Base-by-base conservation (phyloP, 2,329 filamentous ascomycete species). In the Pseudopithomyces chartarum region DNA sequence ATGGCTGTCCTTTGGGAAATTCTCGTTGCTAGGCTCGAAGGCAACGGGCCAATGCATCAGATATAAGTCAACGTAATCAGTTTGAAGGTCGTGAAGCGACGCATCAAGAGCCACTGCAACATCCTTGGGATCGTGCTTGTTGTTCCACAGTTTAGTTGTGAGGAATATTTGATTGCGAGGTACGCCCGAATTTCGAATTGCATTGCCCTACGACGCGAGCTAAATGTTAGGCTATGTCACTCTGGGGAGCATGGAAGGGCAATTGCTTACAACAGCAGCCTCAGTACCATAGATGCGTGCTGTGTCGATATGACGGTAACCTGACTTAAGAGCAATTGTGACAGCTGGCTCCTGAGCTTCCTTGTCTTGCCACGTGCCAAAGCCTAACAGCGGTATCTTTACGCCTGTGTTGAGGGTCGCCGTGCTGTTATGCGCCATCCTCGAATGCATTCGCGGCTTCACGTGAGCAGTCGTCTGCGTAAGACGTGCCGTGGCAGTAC, bases 51-150 rank as follows among this genome's bases (percentile, higher is more conserved):
- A 73, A 44, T 74, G 69, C 71, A 95, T 87, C 66, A 95, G 83
- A 83, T 88, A 96, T 63, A 96, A 85, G 76, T 96, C 92, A 76
- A 96, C 91, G 83, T 96, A 96, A 73, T 93, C 91, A 60, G 95
- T 66, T 71, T 62, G 88, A 85, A 90, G 90, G 91, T 83, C 93
- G 33, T 87, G 84, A 68, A 95, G 80, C 62, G 87, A 90, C 79
- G 64, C 85, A 81, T 64, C 95, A 78, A 96, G 91, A 69, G 87
- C 87, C 76, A 85, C 85, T 75, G 81, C 84, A 68, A 94, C 92
- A 66, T 85, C 71, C 32, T 71, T 66, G 0, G 70, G 84, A 69
- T 93, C 89, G 81, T 96, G 91, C 84, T 91, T 93, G 69, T 88
- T 88, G 81, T 93, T 92, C 92, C 92, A 96, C 53, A 96, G 87